Conservation (phyloP, 331 rosid species). For the Malus hybrid region DNA sequence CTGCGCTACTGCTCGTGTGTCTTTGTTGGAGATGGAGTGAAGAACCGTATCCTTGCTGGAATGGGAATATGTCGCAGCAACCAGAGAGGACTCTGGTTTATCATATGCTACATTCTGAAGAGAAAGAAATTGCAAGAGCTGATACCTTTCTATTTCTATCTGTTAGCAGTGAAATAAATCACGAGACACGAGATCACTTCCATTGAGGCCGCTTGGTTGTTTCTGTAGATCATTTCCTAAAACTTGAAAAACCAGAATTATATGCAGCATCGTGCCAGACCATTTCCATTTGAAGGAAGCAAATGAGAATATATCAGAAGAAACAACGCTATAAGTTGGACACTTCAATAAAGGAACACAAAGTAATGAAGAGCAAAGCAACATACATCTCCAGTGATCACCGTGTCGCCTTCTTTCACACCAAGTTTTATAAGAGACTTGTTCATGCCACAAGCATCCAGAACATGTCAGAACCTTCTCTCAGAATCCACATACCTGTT, state of each 20-base stretch:
- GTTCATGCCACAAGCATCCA: conserved; percentile 87
- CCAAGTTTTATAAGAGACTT: conserved; percentile 80
- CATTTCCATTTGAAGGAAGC: conserved; percentile 75
- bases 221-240: conserved; percentile 49
- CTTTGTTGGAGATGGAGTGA: no score
- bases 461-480: conserved; percentile 89
- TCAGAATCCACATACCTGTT: conserved; percentile 80
- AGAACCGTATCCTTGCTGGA: no score
- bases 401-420: conserved; percentile 81
- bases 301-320: conserved; percentile 12
- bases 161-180: conserved; percentile 13
- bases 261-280: conserved; percentile 65
- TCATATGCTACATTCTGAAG: background rate
- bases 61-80: no score
- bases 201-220: conserved; percentile 68
- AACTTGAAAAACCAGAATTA: conserved; percentile 41
- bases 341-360: background rate
- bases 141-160: conserved; percentile 15
- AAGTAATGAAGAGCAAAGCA: conserved; percentile 12
- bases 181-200: conserved; percentile 37
- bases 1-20: no score
- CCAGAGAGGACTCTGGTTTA: no score
- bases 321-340: conserved; percentile 3
- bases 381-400: conserved; percentile 68
- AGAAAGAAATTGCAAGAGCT: background rate